Percentiles rank a stretch among this genome's conserved stretches.
Conservation (phyloP, 2,329 filamentous ascomycete genomes). For the Colletotrichum simmondsii region DNA sequence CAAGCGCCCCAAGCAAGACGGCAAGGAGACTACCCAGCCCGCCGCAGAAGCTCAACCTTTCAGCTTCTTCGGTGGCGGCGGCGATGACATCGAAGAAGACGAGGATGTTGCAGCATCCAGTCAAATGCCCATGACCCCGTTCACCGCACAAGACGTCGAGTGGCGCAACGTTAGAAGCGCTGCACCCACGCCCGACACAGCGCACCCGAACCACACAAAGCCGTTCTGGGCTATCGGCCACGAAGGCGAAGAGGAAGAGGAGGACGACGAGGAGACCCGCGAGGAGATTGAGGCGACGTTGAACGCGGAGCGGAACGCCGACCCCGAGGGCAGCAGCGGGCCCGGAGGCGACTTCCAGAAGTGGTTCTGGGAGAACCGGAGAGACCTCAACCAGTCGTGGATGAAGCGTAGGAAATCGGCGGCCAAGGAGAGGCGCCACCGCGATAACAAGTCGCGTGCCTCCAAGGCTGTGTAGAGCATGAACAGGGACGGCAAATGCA, state of each 20-base stretch:
- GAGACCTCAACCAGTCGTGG: constrained; percentile 74
- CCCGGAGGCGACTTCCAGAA: constrained; percentile 66
- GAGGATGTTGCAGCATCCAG: constrained; percentile 31
- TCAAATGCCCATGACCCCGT: constrained; percentile 81
- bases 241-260: constrained; percentile 57
- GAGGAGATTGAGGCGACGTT: constrained; percentile 42
- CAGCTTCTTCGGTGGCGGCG: constrained; percentile 76
- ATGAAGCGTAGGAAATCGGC: constrained; percentile 71
- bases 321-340: constrained; percentile 29
- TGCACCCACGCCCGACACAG: constrained; percentile 94
- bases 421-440: constrained; percentile 74
- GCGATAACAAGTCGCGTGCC: constrained; percentile 70
- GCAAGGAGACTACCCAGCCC: neutral
- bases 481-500: neutral
- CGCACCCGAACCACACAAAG: constrained; percentile 75
- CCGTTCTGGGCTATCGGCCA: constrained; percentile 64
- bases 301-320: constrained; percentile 40
- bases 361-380: constrained; percentile 76
- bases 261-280: constrained; percentile 45
- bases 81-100: constrained; percentile 52
- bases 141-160: constrained; percentile 81
- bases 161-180: constrained; percentile 83
- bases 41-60: constrained; percentile 51
- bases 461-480: constrained; percentile 47
- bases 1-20: constrained; percentile 73